Conservation (phyloP, 257 asterid genomes). For the Ehretia macrophylla region DNA sequence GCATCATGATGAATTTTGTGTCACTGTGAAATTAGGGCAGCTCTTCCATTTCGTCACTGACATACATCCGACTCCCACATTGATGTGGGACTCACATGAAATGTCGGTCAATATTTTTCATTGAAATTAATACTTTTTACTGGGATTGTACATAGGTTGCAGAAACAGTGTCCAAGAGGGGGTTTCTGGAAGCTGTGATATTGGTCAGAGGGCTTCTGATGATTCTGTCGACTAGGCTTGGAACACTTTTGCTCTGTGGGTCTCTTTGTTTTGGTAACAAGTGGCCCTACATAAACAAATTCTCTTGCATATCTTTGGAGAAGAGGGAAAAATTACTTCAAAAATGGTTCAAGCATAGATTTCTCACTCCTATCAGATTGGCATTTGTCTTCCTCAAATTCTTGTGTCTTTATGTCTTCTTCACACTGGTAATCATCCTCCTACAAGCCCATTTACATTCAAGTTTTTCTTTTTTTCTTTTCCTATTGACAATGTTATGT, state of each 20-base stretch:
- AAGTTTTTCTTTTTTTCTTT: too few species aligned
- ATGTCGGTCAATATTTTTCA: too few species aligned
- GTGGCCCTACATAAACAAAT: constrained; percentile 66
- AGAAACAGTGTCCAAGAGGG: constrained; percentile 42
- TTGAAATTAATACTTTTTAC: too few species aligned
- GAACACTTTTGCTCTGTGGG: constrained; percentile 68
- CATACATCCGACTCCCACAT: too few species aligned
- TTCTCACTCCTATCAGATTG: constrained; percentile 67
- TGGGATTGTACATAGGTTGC: constrained; percentile 51
- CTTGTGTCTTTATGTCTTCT: constrained; percentile 55
- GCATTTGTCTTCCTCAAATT: constrained; percentile 67
- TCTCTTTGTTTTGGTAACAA: constrained; percentile 25
- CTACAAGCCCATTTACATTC: too few species aligned
- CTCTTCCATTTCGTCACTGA: too few species aligned
- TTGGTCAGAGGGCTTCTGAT: constrained; percentile 38
- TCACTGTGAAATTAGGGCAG: too few species aligned
- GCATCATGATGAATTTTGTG: too few species aligned
- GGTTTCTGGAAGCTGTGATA: constrained; percentile 41
- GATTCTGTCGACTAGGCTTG: constrained; percentile 60
- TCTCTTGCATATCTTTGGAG: constrained; percentile 46
- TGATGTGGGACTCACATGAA: too few species aligned
- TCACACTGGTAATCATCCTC: constrained; percentile 50
- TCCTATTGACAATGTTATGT: too few species aligned
- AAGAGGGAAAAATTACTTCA: constrained; percentile 62
- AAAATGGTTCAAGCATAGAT: constrained; percentile 45